Percentiles rank a stretch among this genome's conserved stretches.
Evolutionary conservation across 768 basidiomycete genomes (phyloP).

Genomic region (Psilocybe tampanensis): DNA sequence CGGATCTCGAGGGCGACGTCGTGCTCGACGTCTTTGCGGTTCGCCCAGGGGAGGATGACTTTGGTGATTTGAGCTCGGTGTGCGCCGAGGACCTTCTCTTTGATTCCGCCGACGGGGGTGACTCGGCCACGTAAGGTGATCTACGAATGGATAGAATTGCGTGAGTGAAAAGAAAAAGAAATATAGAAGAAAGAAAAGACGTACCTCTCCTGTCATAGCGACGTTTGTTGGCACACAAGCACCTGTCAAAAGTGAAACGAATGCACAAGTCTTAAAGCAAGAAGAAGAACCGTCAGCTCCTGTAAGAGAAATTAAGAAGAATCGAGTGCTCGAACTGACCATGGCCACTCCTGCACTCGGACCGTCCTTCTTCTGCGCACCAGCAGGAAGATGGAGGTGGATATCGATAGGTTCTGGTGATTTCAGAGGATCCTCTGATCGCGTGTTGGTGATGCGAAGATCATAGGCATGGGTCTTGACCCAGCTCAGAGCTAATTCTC

Average conservation of each 20-base stretch:
- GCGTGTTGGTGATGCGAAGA: slow-evolving; percentile 70
- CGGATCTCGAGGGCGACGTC: slow-evolving; percentile 74
- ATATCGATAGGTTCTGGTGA: slow-evolving; percentile 75
- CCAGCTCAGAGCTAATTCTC: slow-evolving; percentile 90
- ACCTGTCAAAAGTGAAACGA: slow-evolving; percentile 83
- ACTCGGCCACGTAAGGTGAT: slow-evolving; percentile 84
- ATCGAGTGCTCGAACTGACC: slow-evolving; percentile 40
- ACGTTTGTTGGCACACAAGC: slow-evolving; percentile 69
- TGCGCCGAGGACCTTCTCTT: slow-evolving; percentile 90
- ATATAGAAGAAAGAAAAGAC: slow-evolving; percentile 13
- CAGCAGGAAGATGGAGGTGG: slow-evolving; percentile 87
- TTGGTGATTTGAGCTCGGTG: slow-evolving; percentile 85
- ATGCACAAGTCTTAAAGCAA: slow-evolving; percentile 68
- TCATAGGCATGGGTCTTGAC: slow-evolving; percentile 88
- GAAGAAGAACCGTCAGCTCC: background rate
- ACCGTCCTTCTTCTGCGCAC: slow-evolving; percentile 93
- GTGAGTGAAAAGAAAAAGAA: background rate
- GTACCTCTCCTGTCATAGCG: slow-evolving; percentile 90
- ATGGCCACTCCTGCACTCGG: slow-evolving; percentile 91
- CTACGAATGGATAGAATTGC: slow-evolving; percentile 29
- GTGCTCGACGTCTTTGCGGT: slow-evolving; percentile 85
- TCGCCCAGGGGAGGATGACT: slow-evolving; percentile 83
- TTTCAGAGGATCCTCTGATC: slow-evolving; percentile 75
- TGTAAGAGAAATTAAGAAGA: background rate
- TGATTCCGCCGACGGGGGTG: slow-evolving; percentile 87